phyloP scores from a whole-genome alignment of 179 eudicot species.

The Silene noctiflora region DNA sequence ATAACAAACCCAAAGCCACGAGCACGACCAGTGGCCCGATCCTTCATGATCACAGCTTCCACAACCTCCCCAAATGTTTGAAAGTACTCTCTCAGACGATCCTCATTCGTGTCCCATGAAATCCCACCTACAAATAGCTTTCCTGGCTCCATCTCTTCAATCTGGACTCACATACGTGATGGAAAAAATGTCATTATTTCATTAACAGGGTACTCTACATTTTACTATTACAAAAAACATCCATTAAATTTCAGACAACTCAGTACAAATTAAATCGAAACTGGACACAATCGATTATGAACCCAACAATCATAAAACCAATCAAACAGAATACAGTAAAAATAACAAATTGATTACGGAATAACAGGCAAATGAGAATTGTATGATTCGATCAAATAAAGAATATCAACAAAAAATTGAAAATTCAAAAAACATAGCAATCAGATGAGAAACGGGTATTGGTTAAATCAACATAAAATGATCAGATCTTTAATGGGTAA shows the following conservation, averaged over 20 bases:
- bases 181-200: conserved; percentile 17
- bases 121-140: conserved; percentile 91
- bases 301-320: not conserved
- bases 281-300: not conserved
- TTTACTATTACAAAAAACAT: not conserved
- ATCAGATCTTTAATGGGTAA: conserved; percentile 58
- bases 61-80: conserved; percentile 71
- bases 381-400: not conserved
- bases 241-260: not conserved
- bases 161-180: conserved; percentile 27
- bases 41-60: conserved; percentile 94
- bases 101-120: conserved; percentile 93
- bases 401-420: not conserved
- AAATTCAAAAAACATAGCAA: conserved; percentile 2
- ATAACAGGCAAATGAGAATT: not conserved
- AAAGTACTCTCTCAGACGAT: conserved; percentile 72
- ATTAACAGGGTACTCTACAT: not conserved
- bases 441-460: conserved; percentile 30
- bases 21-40: conserved; percentile 82
- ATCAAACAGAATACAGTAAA: conserved; percentile 11
- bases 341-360: not conserved
- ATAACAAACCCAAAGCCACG: conserved; percentile 91
- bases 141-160: conserved; percentile 70
- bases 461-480: conserved; percentile 32
- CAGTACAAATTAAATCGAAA: not conserved